Conservation (phyloP, 176 grass and related monocot genomes). For the Elaeis guineensis region DNA sequence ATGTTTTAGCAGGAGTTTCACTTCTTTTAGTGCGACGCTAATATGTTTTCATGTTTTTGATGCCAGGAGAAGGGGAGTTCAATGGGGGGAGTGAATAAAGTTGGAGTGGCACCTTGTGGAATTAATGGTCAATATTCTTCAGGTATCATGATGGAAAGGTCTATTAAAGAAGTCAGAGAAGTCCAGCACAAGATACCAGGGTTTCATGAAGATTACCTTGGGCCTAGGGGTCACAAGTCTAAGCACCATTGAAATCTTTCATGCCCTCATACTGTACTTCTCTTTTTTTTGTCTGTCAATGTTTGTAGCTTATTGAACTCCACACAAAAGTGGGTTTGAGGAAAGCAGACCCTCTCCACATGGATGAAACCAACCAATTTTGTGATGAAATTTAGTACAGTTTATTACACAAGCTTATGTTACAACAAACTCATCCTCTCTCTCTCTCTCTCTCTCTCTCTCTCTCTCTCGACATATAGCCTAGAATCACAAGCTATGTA, state of each 20-base stretch:
- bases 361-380: not conserved
- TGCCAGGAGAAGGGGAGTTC: not conserved
- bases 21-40: too few relatives aligned
- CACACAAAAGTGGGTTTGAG: not conserved
- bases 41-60: not conserved
- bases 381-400: not conserved
- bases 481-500: too few relatives aligned
- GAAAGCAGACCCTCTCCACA: not conserved
- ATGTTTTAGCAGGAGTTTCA: too few relatives aligned
- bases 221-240: not conserved
- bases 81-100: not conserved
- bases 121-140: not conserved
- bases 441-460: too few relatives aligned
- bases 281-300: not conserved
- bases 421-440: too few relatives aligned
- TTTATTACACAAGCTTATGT: too few relatives aligned
- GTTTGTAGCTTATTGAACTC: not conserved
- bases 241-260: not conserved
- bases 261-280: not conserved
- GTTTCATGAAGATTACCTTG: conserved; percentile 1
- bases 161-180: not conserved
- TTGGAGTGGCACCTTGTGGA: not conserved
- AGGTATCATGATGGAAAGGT: not conserved
- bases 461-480: too few relatives aligned
- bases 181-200: not conserved